Evolutionary conservation across 176 grass and related monocot genomes (phyloP), one percentile per base, ranked within the genome.

Genomic region (Zoysia pacifica): DNA sequence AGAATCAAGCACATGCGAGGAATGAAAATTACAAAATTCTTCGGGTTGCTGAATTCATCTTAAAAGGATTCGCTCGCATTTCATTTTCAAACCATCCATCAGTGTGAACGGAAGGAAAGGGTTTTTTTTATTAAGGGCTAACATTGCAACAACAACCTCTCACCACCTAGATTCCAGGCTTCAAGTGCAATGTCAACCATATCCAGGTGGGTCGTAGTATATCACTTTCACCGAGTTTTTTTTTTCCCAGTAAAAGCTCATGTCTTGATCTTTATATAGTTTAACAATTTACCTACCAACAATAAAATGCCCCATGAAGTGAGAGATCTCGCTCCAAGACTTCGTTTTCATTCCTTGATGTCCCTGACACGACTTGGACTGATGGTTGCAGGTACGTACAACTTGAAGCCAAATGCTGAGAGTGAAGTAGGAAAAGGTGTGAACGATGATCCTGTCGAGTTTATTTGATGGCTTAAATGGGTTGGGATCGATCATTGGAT

Each of bases 341-440:
- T 28, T 62, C 53, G 3, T 19, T 38, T 75, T 5, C 11, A 1
- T 51, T 62, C 50, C 53, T 62, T 46, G 53, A 49, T 66, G 6
- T 35, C 15, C 6, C 49, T 49, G 52, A n/a, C 48, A 15, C 7
- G n/a, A 63, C 62, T 72, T 36, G 19, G 60, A 62, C 15, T 7
- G 46, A 73, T 16, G 37, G 5, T 36, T 19, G 3, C 41, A 62
- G 42, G 47, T 28, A 67, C 38, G 47, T 28, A 67, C 38, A 35
- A 0, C 48, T 73, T 65, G 19, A 51, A 48, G 68, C 46, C 69
- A 53, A 46, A 37, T 47, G 11, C 43, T 71, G 73, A 77, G 6
- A 65, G 70, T 36, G 84, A 81, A 75, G 84, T 86, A 64, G 63
- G 78, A 62, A 81, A 68, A 51, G 53, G 78, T 86, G 71, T 81